Base-by-base conservation (phyloP, 768 basidiomycete genomes). In the Strobilomyces echinocephalus region DNA sequence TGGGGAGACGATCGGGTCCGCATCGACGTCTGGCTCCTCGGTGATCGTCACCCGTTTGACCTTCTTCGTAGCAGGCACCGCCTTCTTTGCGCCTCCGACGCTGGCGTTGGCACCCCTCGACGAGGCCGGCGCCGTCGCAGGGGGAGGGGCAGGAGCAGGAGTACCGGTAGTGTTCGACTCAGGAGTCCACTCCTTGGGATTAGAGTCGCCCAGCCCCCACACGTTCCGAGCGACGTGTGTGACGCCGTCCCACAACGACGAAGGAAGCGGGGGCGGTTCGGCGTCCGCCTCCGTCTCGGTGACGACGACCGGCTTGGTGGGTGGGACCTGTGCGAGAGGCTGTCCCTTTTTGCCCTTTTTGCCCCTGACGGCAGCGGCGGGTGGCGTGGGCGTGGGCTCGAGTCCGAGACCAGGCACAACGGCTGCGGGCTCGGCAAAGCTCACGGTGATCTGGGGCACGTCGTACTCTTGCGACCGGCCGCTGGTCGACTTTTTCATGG, bases 311-410 rank as follows among this genome's bases (percentile, higher is more conserved):
- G 65, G 50, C 43, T 54, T 55, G 8, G 43, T 20, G 26, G 41
- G 60, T 12, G 52, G 49, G 21, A 36, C 49, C 38, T 64, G 64
- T 18, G 18, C 47, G 3, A 28, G 48, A n/a, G 35, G 43, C 21
- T 61, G 60, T 14, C 54, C 58, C 53, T 61, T 69, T 39, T 61
- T 71, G 4, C 58, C 64, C 21, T 64, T 71, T 50, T 61, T 69
- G 26, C 56, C 60, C 56, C 56, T 69, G 6, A 18, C 39, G 4
- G 24, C 24, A 24, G 54, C 26, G 28, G 56, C 4, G 0, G 46
- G 41, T 8, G 61, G 56, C 8, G 26, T 39, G 28, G 47, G 64
- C 21, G 48, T 47, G 47, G 63, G 53, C 16, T 53, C 54, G 43
- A 58, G 39, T 24, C 24, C 24, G 24, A 24, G 24, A 24, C 24